Conservation (phyloP, 345 rosid species). For the Hypericum androsaemum region DNA sequence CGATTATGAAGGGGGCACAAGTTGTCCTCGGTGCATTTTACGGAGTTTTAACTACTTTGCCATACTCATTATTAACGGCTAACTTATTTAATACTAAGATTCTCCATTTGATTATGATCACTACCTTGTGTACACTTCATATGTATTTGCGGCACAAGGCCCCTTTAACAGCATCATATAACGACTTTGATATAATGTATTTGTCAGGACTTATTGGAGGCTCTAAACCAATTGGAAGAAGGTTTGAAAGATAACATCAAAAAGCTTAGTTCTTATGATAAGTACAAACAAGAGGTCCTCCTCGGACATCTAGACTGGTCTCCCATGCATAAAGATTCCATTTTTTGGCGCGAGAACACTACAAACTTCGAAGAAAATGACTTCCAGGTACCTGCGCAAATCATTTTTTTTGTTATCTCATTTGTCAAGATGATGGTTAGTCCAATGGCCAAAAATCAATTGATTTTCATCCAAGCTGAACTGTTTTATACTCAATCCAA, state of each 20-base stretch:
- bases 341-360: slow-evolving; percentile 90
- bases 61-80: too few relatives aligned
- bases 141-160: neutral
- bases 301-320: slow-evolving; percentile 98
- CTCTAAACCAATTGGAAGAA: slow-evolving; percentile 73
- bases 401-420: neutral
- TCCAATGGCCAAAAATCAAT: too few relatives aligned
- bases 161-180: too few relatives aligned
- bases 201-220: slow-evolving; percentile 74
- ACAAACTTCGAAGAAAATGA: slow-evolving; percentile 78
- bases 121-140: too few relatives aligned
- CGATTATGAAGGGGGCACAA: too few relatives aligned
- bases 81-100: neutral
- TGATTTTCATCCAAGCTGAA: too few relatives aligned
- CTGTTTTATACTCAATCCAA: too few relatives aligned
- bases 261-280: slow-evolving; percentile 88
- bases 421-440: too few relatives aligned
- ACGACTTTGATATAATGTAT: neutral
- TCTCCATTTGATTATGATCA: neutral
- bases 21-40: neutral
- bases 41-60: too few relatives aligned
- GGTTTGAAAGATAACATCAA: slow-evolving; percentile 70
- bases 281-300: slow-evolving; percentile 92
- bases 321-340: slow-evolving; percentile 89
- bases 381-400: slow-evolving; percentile 57